These are phyloP conservation scores for Elsinoe necatrix DNA, from an alignment of 2,329 filamentous ascomycete genomes.

Conservation along the genomic window DNA sequence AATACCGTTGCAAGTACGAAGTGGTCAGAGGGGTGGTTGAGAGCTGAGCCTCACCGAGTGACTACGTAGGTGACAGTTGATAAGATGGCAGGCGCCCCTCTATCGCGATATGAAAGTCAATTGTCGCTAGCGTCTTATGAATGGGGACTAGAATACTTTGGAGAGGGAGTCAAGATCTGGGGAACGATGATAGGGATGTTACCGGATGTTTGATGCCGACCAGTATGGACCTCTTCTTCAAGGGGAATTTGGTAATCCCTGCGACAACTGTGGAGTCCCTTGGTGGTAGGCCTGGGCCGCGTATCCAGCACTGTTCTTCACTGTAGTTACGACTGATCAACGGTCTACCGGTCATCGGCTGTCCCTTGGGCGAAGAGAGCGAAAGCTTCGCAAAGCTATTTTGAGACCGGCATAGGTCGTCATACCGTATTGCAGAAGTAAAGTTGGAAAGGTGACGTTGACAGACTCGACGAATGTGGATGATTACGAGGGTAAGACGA, in stretches of 20 bases:
- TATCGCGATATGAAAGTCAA: constrained; percentile 11
- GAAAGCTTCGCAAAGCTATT: background rate
- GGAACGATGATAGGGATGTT: constrained; percentile 6
- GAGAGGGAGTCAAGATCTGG: background rate
- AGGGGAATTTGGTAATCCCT: background rate
- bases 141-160: background rate
- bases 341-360: constrained; percentile 2
- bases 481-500: background rate
- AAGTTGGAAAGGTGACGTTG: background rate
- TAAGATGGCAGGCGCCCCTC: background rate
- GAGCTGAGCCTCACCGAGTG: constrained; percentile 1
- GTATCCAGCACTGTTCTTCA: background rate
- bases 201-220: background rate
- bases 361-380: background rate
- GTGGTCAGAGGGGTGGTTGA: background rate
- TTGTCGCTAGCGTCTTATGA: constrained; percentile 7
- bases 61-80: constrained; percentile 2
- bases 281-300: background rate
- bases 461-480: background rate
- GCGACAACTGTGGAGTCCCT: background rate
- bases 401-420: background rate
- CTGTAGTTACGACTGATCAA: constrained; percentile 4
- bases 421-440: background rate
- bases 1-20: constrained; percentile 5
- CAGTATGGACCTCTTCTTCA: background rate